Evolutionary conservation across 2,329 filamentous ascomycete species (phyloP).

Genomic region (Aspergillus melleus): DNA sequence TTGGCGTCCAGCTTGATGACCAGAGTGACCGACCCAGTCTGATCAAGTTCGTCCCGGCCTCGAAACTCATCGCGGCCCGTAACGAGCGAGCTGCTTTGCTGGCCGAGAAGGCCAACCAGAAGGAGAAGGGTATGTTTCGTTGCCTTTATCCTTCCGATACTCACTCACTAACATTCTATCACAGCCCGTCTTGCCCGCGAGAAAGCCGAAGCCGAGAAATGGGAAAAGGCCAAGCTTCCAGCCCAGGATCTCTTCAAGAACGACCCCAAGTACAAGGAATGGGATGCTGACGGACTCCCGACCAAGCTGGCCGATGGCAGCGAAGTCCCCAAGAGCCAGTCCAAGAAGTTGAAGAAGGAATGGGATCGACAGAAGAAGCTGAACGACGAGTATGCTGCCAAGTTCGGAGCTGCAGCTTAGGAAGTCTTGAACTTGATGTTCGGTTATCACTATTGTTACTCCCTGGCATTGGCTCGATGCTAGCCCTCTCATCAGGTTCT

Average conservation of each 20-base stretch:
- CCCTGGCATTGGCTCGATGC: too few relatives aligned
- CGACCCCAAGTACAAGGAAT: slow-evolving; percentile 64
- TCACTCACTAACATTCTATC: not conserved
- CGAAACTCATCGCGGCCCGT: not conserved
- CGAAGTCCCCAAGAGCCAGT: slow-evolving; percentile 75
- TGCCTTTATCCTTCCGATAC: not conserved
- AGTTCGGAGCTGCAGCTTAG: not conserved
- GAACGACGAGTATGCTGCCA: not conserved
- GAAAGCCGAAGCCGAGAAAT: not conserved
- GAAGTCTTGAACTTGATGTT: not conserved
- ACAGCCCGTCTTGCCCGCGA: not conserved
- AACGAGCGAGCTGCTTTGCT: not conserved
- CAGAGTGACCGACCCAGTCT: not conserved
- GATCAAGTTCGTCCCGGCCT: not conserved
- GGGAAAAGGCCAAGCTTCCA: not conserved
- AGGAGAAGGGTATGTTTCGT: not conserved
- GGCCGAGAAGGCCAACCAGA: not conserved
- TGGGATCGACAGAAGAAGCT: slow-evolving; percentile 87
- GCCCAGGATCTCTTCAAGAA: slow-evolving; percentile 53
- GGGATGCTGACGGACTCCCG: slow-evolving; percentile 81
- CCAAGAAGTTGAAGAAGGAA: slow-evolving; percentile 83
- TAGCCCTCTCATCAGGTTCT: too few relatives aligned
- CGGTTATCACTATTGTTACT: not conserved
- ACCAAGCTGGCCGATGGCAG: slow-evolving; percentile 73
- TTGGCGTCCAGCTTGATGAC: not conserved